Evolutionary conservation across 306 rosid genomes (phyloP).

Genomic region (Casuarina equisetifolia): DNA sequence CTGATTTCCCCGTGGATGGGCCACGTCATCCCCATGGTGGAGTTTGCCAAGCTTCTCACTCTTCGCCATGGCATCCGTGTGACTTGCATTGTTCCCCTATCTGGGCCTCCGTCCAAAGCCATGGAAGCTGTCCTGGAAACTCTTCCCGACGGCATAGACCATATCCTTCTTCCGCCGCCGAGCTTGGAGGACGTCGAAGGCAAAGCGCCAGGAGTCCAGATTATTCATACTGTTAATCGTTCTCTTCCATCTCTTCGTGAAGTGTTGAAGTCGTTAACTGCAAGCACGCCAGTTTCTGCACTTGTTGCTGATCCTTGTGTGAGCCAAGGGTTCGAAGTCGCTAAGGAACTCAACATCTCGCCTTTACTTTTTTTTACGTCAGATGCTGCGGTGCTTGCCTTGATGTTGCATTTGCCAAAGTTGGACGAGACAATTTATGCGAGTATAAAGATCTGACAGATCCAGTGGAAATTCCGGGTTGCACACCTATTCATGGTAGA

Average conservation of each 20-base stretch:
- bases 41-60: not conserved
- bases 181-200: too few species aligned
- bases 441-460: not conserved
- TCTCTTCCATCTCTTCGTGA: not conserved
- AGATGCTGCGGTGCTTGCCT: not conserved
- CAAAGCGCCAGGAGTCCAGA: not conserved
- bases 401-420: conserved; percentile 7
- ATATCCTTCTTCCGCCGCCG: too few species aligned
- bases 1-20: not conserved
- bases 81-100: not conserved
- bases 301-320: too few species aligned
- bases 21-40: not conserved
- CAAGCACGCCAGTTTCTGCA: too few species aligned
- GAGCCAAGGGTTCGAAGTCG: too few species aligned
- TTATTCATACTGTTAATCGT: not conserved
- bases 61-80: not conserved
- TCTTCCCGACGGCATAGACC: too few species aligned
- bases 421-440: too few species aligned
- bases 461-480: conserved; percentile 33
- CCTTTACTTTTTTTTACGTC: conserved; percentile 13
- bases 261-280: not conserved
- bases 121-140: too few species aligned
- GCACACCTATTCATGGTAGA: conserved; percentile 27
- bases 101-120: too few species aligned
- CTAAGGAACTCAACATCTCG: conserved; percentile 26